These are phyloP conservation scores for Lithospermum erythrorhizon DNA, from an alignment of 257 asterid species.

Conservation along the genomic window DNA sequence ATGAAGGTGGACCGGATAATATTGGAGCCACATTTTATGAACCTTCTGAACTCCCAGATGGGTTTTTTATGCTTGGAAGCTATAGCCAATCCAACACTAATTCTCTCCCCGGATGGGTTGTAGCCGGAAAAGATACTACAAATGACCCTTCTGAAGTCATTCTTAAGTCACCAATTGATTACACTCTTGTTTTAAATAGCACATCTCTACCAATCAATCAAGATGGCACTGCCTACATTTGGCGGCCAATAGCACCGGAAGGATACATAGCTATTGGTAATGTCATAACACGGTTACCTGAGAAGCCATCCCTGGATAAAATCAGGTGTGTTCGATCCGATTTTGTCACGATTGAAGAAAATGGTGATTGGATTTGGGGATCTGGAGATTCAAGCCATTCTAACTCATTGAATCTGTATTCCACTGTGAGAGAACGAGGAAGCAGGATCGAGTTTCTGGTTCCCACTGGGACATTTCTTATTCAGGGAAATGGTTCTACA, in stretches of 20 bases:
- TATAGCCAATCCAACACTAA: constrained; percentile 8
- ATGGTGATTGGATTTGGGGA: constrained; percentile 51
- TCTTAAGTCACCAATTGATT: neutral
- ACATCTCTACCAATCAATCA: neutral
- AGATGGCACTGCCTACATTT: neutral
- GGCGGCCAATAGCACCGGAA: constrained; percentile 1
- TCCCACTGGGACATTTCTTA: constrained; percentile 42
- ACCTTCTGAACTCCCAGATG: constrained; percentile 7
- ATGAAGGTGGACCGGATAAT: constrained; percentile 48
- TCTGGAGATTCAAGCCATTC: constrained; percentile 4
- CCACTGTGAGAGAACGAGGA: constrained; percentile 49
- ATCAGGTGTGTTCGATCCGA: constrained; percentile 25
- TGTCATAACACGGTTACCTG: neutral
- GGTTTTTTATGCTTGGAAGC: constrained; percentile 8
- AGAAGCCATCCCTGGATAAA: constrained; percentile 8
- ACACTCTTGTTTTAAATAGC: neutral
- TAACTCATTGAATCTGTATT: constrained; percentile 17
- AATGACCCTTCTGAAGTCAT: neutral
- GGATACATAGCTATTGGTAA: constrained; percentile 6
- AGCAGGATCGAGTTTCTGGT: constrained; percentile 28
- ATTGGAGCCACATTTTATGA: constrained; percentile 12
- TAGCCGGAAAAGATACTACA: constrained; percentile 1
- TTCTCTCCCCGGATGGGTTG: neutral
- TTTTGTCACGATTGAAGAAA: constrained; percentile 19
- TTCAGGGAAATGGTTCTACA: constrained; percentile 3